Base-by-base conservation (phyloP, 306 rosid genomes). In the Cicer pinnatifidum region DNA sequence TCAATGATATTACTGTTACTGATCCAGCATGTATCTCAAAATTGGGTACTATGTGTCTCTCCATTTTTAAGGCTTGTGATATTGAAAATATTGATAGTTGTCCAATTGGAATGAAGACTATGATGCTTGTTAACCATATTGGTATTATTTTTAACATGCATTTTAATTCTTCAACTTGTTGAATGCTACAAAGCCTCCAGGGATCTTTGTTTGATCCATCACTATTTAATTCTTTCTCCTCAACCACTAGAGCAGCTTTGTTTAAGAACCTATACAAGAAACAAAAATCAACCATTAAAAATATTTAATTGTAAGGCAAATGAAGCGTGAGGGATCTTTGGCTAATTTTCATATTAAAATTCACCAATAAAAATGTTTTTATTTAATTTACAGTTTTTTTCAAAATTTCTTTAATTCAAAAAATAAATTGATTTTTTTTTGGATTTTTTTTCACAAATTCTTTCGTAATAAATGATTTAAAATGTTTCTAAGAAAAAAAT, bases 111-210 rank as follows among this genome's bases (percentile, higher is more conserved):
- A 90, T 33, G 53, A 45, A 44, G 73, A 66, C 75, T 15, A 88
- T 54, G 58, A 90, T 69, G 19, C 68, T 48, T 8, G 88, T 59
- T 15, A 58, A 4, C 88, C 91, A 85, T 43, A 92, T 72, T 6
- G 92, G 96, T 38, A 84, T 38, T 4, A 70, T 65, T 57, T 70
- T 66, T 0, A 75, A 40, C 9, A 75, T 11, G 65, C 83, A 82
- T 77, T 85, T 86, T 0, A 88, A 58, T 39, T 88, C 89, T 68
- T 89, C 96, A 0, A 91, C 86, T 45, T 88, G 83, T 69, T 88
- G 89, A n/a, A 91, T 35, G 51, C 81, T 85, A 15, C 89, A 78
- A 1, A 88, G 71, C 8, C 78, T 80, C 94, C 92, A 85, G 0
- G 80, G 82, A 11, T 82, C 77, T 41, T 56, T 72, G 10, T 70